A percentile compares a stretch with the other conserved stretches of the same genome.
phyloP scores from a whole-genome alignment of 352 stramenopile species.

The Blastocystis sp. region DNA sequence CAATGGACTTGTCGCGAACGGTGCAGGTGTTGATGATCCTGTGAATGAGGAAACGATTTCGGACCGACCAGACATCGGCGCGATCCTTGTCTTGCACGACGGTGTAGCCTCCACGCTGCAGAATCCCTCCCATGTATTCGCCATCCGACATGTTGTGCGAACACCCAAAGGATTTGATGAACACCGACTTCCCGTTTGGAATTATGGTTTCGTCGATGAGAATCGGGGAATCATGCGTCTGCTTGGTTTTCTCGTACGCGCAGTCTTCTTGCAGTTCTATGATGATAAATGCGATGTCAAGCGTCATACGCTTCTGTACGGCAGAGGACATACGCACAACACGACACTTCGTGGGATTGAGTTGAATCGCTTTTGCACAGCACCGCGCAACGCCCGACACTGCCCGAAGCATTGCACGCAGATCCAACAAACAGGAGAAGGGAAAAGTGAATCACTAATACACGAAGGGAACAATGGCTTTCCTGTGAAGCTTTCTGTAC shows the following conservation, averaged over 20 bases:
- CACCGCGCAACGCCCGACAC: too few relatives aligned
- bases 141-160: slow-evolving; percentile 87
- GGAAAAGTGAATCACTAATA: slow-evolving; percentile 75
- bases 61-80: slow-evolving; percentile 78
- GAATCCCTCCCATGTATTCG: slow-evolving; percentile 87
- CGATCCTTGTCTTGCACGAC: slow-evolving; percentile 78
- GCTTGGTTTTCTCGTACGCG: too few relatives aligned
- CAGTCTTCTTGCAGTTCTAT: too few relatives aligned
- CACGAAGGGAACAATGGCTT: slow-evolving; percentile 81
- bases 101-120: slow-evolving; percentile 83
- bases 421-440: slow-evolving; percentile 24
- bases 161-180: slow-evolving; percentile 85
- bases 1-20: slow-evolving; percentile 86
- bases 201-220: neutral
- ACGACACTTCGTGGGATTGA: too few relatives aligned
- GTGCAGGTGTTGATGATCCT: slow-evolving; percentile 86
- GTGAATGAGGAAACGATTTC: neutral
- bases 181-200: slow-evolving; percentile 25
- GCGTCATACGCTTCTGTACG: too few relatives aligned
- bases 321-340: too few relatives aligned
- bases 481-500: slow-evolving; percentile 83
- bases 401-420: neutral
- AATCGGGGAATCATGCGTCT: too few relatives aligned
- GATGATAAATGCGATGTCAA: too few relatives aligned
- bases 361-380: too few relatives aligned